Conservation (phyloP, 352 stramenopile species). For the Pythium myriotylum region DNA sequence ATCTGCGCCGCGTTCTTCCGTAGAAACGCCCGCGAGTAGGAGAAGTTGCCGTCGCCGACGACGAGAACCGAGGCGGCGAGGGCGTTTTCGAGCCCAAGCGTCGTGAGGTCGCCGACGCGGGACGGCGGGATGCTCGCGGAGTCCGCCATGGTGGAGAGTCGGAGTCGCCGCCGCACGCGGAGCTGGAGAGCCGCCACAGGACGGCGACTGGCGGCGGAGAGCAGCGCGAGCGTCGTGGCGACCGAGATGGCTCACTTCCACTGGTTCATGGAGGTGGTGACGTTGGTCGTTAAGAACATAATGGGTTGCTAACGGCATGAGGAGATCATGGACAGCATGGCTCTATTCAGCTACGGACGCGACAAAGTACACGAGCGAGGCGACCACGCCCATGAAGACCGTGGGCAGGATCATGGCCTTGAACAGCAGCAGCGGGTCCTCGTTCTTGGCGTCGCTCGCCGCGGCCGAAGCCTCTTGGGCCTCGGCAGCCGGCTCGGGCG, state of each 20-base stretch:
- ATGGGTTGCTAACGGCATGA: conserved; percentile 17
- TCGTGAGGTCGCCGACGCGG: conserved; percentile 50
- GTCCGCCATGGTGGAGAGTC: conserved; percentile 1
- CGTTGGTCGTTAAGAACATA: conserved; percentile 6
- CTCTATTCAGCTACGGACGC: conserved; percentile 3
- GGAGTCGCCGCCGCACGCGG: conserved; percentile 13
- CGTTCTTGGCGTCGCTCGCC: conserved; percentile 6
- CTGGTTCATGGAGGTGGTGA: conserved; percentile 7
- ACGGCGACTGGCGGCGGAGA: conserved; percentile 9
- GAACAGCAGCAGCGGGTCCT: conserved; percentile 29
- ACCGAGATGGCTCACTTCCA: conserved; percentile 20
- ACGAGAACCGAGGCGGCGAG: conserved; percentile 48
- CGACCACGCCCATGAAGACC: conserved; percentile 48
- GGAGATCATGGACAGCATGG: not conserved
- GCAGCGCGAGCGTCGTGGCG: conserved; percentile 4
- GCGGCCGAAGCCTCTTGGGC: not conserved
- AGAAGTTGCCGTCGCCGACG: conserved; percentile 87
- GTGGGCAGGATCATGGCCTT: conserved; percentile 54
- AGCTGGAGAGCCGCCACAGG: not conserved
- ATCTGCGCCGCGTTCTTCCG: conserved; percentile 44
- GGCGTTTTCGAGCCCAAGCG: conserved; percentile 36
- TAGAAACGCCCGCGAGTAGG: conserved; percentile 74
- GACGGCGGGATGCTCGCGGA: conserved; percentile 16
- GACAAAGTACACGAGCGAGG: conserved; percentile 11
- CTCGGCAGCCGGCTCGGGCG: not conserved